These are phyloP conservation scores for Fusarium succisae DNA, from an alignment of 2,329 filamentous ascomycete genomes.

Conservation along the genomic window DNA sequence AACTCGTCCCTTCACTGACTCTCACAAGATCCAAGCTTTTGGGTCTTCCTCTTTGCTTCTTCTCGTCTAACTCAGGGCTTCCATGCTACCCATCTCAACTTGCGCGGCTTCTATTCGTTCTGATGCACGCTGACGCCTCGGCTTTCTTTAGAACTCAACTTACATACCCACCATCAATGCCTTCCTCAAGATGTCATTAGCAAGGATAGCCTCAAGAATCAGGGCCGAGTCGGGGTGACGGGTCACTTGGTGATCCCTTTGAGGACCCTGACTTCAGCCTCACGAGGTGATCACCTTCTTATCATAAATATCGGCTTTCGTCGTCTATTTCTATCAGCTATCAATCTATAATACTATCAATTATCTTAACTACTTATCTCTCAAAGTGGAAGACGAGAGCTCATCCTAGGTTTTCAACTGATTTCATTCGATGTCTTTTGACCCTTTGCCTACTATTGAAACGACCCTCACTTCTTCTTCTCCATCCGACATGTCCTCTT, in stretches of 20 bases:
- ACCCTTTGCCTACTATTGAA: slow-evolving; percentile 25
- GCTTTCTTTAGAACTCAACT: slow-evolving; percentile 21
- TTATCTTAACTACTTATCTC: neutral
- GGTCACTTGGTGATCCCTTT: slow-evolving; percentile 6
- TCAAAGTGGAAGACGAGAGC: slow-evolving; percentile 5
- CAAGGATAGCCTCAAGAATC: slow-evolving; percentile 34
- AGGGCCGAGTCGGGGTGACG: slow-evolving; percentile 29
- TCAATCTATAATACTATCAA: neutral
- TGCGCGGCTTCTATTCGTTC: neutral
- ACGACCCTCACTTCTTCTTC: slow-evolving; percentile 20
- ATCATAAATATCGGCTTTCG: slow-evolving; percentile 36
- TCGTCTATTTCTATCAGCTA: neutral
- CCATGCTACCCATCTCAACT: slow-evolving; percentile 14
- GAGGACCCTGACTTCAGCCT: slow-evolving; percentile 17
- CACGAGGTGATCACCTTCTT: neutral
- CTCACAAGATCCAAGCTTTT: slow-evolving; percentile 34
- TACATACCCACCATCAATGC: slow-evolving; percentile 30
- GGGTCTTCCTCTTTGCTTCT: slow-evolving; percentile 20
- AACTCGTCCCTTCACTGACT: slow-evolving; percentile 22
- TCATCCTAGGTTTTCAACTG: neutral
- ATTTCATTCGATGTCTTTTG: slow-evolving; percentile 25
- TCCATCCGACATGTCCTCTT: slow-evolving; percentile 34
- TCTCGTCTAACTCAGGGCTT: slow-evolving; percentile 9
- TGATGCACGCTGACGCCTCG: slow-evolving; percentile 10
- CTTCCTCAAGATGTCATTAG: slow-evolving; percentile 36